Evolutionary conservation across 176 grass and related monocot genomes (phyloP), one percentile per base, ranked within the genome.

Genomic region (Cenchrus americanus): DNA sequence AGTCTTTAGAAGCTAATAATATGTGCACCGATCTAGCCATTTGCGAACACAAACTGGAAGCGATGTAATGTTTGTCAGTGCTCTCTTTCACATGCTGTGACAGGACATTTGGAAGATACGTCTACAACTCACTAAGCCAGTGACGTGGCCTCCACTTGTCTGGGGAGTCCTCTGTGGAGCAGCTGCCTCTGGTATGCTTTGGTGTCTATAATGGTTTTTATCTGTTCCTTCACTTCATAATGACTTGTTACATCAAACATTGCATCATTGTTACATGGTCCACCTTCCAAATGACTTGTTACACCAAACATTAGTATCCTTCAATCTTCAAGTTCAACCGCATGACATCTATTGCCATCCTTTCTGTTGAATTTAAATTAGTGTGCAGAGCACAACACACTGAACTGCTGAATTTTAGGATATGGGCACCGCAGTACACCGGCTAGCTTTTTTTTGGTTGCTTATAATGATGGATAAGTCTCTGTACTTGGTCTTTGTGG

Each of bases 61-160:
- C 71, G 8, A n/a, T 77, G 11, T 58, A 11, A 57, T 69, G 19
- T 22, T 83, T 7, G 42, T 40, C 22, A 22, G 14, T 34, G 17
- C 7, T 14, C 18, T 75, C 65, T 57, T 84, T 88, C 54, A 48
- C 70, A n/a, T 57, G 50, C 49, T 83, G 17, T 46, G 66, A 73
- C 66, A 98, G 96, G 84, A 98, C 78, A 93, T 94, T 83, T 95
- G 96, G 96, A 98, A 98, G 92, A 93, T 98, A 61, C 89, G 96
- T n/a, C 91, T 95, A 88, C 96, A 98, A 88, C 91, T 98, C 64
- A 98, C 96, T 21, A 98, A 98, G 73, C 96, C 96, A 44, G 96
- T 98, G 69, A 95, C 96, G 12, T 98, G 96, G 96, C 96, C 96
- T 78, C 96, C 96, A 1, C 84, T 98, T 77, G 87, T 98, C 21